These are phyloP conservation scores for Elaphomyces granulatus DNA, from an alignment of 495 filamentous ascomycete species.

Conservation along the genomic window DNA sequence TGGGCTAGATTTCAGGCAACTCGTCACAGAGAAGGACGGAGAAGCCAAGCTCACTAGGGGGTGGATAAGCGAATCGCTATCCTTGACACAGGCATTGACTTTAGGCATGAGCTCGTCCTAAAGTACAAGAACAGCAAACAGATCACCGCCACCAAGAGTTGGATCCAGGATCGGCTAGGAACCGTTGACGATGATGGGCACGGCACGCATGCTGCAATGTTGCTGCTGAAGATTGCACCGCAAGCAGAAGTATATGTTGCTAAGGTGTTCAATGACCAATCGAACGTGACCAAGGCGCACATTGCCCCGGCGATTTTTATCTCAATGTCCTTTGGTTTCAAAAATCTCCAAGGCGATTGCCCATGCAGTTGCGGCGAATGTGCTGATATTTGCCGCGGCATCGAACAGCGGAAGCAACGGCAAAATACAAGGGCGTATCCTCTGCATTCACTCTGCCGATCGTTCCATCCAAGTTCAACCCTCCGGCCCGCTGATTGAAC, in stretches of 20 bases:
- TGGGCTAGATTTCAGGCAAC: too few species aligned
- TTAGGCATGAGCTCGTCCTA: too few species aligned
- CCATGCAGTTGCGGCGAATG: slow-evolving; percentile 12
- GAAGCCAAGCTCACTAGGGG: too few species aligned
- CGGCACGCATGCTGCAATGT: slow-evolving; percentile 20
- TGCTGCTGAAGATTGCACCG: slow-evolving; percentile 18
- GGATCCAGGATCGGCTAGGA: slow-evolving; percentile 12
- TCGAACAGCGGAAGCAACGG: slow-evolving; percentile 24
- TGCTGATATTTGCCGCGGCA: slow-evolving; percentile 20
- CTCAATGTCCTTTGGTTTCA: slow-evolving; percentile 24
- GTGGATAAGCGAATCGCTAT: too few species aligned
- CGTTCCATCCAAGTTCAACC: slow-evolving; percentile 21
- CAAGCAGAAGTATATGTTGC: slow-evolving; percentile 22
- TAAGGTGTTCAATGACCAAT: slow-evolving; percentile 14
- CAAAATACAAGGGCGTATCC: slow-evolving; percentile 19
- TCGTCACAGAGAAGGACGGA: too few species aligned
- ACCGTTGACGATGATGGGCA: slow-evolving; percentile 21
- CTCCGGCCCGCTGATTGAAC: slow-evolving; percentile 15
- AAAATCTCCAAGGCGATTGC: slow-evolving; percentile 14
- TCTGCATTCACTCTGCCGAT: slow-evolving; percentile 24
- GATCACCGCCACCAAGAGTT: slow-evolving; percentile 16
- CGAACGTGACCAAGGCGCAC: slow-evolving; percentile 11
- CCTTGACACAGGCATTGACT: slow-evolving; percentile 20
- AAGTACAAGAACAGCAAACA: slow-evolving; percentile 6
- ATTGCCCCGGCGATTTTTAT: slow-evolving; percentile 19